Evolutionary conservation across 441 rosid genomes (phyloP).

Genomic region (Breynia disticha): DNA sequence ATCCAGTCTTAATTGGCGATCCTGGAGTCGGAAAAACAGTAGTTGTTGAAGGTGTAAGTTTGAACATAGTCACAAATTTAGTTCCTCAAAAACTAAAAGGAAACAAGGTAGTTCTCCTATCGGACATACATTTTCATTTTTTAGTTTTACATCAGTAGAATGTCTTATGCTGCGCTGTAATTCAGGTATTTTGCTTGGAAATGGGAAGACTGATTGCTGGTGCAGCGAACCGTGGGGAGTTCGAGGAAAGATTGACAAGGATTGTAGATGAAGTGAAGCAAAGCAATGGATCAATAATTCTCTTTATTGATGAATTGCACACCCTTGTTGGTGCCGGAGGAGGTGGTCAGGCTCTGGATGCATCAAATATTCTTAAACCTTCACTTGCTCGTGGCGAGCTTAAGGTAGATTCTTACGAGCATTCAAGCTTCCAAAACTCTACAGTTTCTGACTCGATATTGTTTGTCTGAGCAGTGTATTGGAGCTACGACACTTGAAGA

Average conservation of each 20-base stretch:
- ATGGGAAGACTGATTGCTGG: constrained; percentile 94
- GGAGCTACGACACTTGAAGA: constrained; percentile 82
- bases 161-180: background rate
- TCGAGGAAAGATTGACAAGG: constrained; percentile 79
- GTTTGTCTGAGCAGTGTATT: constrained; percentile 42
- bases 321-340: constrained; percentile 88
- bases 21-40: constrained; percentile 93
- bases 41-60: constrained; percentile 81
- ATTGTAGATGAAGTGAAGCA: constrained; percentile 82
- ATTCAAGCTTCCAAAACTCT: too few relatives aligned
- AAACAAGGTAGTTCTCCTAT: constrained; percentile 44
- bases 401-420: constrained; percentile 34
- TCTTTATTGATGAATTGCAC: constrained; percentile 82
- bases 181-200: constrained; percentile 72
- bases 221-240: constrained; percentile 83
- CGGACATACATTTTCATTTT: background rate
- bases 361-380: constrained; percentile 78
- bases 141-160: background rate
- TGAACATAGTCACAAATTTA: constrained; percentile 63
- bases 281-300: constrained; percentile 59
- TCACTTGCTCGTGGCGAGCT: constrained; percentile 88
- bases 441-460: background rate
- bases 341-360: constrained; percentile 83
- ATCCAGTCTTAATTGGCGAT: constrained; percentile 83
- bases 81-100: constrained; percentile 83